A percentile compares a stretch with the other conserved stretches of the same genome.
phyloP scores from a whole-genome alignment of 176 grass and related monocot genomes.

The Leersia perrieri region DNA sequence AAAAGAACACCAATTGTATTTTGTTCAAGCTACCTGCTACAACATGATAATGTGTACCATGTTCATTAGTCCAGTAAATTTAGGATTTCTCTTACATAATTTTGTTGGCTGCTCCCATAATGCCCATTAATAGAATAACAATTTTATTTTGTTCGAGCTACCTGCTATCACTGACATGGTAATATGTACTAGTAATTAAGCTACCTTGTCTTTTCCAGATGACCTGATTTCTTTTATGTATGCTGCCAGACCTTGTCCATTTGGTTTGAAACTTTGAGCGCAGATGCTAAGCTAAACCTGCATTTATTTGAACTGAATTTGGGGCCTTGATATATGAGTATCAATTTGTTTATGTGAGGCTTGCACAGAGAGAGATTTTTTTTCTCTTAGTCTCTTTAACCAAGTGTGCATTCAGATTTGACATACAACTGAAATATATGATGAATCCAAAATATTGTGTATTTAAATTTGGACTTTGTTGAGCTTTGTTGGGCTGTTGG shows the following conservation, averaged over 20 bases:
- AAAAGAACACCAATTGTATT: neutral
- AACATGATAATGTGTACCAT: too few relatives aligned
- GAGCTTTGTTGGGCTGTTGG: neutral
- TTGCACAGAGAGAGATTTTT: neutral
- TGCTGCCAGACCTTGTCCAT: neutral
- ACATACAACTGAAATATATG: neutral
- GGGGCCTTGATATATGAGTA: neutral
- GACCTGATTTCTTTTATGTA: neutral
- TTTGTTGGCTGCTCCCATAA: neutral
- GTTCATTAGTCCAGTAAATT: neutral
- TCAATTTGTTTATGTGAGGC: neutral
- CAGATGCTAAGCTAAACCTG: neutral
- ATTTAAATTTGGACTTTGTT: neutral
- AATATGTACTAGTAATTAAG: neutral
- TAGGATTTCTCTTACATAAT: neutral
- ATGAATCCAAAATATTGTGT: neutral
- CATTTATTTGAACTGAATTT: neutral
- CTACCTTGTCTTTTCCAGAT: neutral
- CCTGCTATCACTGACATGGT: neutral
- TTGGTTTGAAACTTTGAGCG: neutral
- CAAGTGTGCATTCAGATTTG: neutral
- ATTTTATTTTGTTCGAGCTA: neutral
- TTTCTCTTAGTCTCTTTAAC: neutral
- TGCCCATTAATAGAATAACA: neutral
- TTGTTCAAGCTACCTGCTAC: neutral